phyloP scores from a whole-genome alignment of 1,284 basidiomycete species.

The Volvariella volvacea region DNA sequence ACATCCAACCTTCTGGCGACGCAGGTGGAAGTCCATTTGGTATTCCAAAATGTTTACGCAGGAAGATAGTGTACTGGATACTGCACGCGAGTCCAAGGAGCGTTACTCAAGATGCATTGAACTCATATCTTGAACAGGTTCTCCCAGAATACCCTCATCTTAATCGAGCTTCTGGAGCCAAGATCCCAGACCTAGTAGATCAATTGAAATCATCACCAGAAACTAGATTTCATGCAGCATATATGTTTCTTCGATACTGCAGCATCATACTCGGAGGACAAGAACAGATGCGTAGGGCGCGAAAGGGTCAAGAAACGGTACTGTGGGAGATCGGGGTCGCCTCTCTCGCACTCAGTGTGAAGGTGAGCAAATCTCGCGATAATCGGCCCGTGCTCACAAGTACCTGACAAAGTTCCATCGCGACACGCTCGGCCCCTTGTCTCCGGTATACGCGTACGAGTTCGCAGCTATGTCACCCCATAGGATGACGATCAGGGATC shows the following conservation, averaged over 20 bases:
- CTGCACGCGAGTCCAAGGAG: too few relatives aligned
- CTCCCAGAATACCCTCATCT: too few relatives aligned
- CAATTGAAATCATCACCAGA: constrained; percentile 45
- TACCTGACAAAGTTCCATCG: constrained; percentile 42
- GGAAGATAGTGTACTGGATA: too few relatives aligned
- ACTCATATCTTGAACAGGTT: too few relatives aligned
- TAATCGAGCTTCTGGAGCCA: background rate
- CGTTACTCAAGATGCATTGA: too few relatives aligned
- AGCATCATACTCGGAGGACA: constrained; percentile 19
- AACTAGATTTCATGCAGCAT: constrained; percentile 55
- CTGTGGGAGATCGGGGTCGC: constrained; percentile 51
- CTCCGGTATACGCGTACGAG: constrained; percentile 42
- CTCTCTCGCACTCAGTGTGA: constrained; percentile 50
- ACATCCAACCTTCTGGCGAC: too few relatives aligned
- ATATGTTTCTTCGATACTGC: constrained; percentile 49
- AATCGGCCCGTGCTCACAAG: background rate
- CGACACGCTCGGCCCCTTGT: constrained; percentile 50
- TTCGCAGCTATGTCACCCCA: constrained; percentile 44
- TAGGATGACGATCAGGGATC: constrained; percentile 32
- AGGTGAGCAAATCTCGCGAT: constrained; percentile 28
- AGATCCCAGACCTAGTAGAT: constrained; percentile 34
- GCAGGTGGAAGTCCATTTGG: too few relatives aligned
- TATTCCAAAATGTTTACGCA: too few relatives aligned
- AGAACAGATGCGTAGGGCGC: constrained; percentile 8
- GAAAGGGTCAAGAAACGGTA: constrained; percentile 29